phyloP scores from a whole-genome alignment of 805 yeast species.

The Teunomyces tritomae region DNA sequence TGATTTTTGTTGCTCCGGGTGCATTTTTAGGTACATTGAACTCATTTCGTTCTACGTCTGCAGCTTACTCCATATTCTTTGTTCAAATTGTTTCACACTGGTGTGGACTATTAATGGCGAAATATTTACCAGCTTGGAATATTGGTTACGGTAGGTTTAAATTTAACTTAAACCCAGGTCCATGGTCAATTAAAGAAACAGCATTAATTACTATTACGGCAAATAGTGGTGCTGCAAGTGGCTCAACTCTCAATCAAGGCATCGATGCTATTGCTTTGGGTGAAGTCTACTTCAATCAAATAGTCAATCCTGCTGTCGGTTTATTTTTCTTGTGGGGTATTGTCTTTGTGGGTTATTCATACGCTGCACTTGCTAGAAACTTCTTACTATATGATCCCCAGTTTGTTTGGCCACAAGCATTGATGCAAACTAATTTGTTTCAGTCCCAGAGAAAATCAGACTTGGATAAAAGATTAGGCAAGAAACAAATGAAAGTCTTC shows the following conservation, averaged over 20 bases:
- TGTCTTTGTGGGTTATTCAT: conserved; percentile 24
- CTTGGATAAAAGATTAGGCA: conserved; percentile 5
- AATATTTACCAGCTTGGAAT: conserved; percentile 32
- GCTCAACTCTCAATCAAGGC: conserved; percentile 45
- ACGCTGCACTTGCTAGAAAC: conserved; percentile 23
- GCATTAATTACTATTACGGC: conserved; percentile 51
- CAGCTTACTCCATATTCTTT: conserved; percentile 49
- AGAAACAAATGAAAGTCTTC: conserved; percentile 17
- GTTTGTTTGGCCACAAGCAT: conserved; percentile 25
- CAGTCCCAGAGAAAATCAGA: conserved; percentile 11
- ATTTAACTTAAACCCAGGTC: conserved; percentile 48
- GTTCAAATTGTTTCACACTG: conserved; percentile 50
- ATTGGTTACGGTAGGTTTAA: conserved; percentile 18
- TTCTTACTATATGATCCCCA: conserved; percentile 23
- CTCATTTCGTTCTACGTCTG: conserved; percentile 36
- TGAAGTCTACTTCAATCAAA: conserved; percentile 39
- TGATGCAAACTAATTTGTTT: conserved; percentile 21
- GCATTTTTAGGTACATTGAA: conserved; percentile 40
- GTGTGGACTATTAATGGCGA: conserved; percentile 44
- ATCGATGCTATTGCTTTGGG: conserved; percentile 46
- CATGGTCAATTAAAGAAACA: conserved; percentile 54
- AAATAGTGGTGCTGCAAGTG: conserved; percentile 40
- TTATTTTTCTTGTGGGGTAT: conserved; percentile 24
- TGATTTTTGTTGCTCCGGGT: conserved; percentile 37
- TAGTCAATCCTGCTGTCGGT: conserved; percentile 29